Evolutionary conservation across 768 basidiomycete genomes (phyloP), one percentile per base, ranked within the genome.

Genomic region (Tulasnella sp.): DNA sequence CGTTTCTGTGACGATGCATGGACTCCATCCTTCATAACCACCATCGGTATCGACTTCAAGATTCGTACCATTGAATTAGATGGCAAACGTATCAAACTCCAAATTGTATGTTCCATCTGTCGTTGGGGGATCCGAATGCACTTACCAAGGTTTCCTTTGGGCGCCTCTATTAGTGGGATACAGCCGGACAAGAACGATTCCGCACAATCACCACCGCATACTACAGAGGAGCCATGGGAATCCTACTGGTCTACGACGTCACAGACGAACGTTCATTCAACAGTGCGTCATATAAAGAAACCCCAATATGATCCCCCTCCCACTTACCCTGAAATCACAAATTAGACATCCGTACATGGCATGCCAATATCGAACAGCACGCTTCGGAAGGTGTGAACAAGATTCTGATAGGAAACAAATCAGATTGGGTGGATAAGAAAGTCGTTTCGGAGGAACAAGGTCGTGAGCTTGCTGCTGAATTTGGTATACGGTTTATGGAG

Each of bases 1-100:
- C 83, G 90, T 58, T 99, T 99, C 78, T 96, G 91, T 65, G 95
- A 98, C 72, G 95, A 99, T 68, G 87, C 92, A 57, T 99, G 92
- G 91, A 98, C 95, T 29, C 92, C 92, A 42, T 91, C 87, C 37
- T 98, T 96, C 73, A 98, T 96, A 69, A 96, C 92, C 52, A 99
- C 95, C 52, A 99, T 99, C 66, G 95, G 93, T 53, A 92, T 96
- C 59, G 91, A 95, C 77, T 95, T 95, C 76, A 93, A 92, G 81
- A 98, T 98, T 68, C 81, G 93, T 29, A 96, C 92, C 45, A 96
- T 98, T 64, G 92, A 98, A 66, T 76, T 98, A 44, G 93, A 98
- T 60, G 93, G 93, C 34, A 96, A 96, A 71, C 79, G 88, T 39
- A 91, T 96, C 65, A 98, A 98, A 69, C 76, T 98, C n/a, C 93